Base-by-base conservation (phyloP, 768 basidiomycete species). In the Pseudohyphozyma bogoriensis region DNA sequence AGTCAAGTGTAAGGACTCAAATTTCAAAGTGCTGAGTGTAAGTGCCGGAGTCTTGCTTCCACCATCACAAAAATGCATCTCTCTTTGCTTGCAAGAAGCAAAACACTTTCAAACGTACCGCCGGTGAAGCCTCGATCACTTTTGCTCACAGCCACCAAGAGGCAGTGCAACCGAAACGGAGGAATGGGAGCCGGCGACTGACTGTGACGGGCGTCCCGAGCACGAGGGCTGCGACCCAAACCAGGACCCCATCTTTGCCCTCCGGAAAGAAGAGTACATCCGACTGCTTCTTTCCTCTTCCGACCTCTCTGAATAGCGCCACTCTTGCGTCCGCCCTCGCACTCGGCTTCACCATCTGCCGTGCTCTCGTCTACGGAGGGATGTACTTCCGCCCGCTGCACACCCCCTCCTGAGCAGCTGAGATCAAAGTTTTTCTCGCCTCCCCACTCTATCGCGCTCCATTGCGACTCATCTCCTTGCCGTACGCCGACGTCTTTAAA, bases 191-290 rank as follows among this genome's bases (percentile, higher is more conserved):
- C 85, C 20, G 1, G 92, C 93, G 44, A 78, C 96, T n/a, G 77
- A 77, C 87, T 93, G 93, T 95, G 81, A 84, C 18, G 91, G 69
- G 79, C 80, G 32, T 56, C 69, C 15, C 45, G 7, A 12, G 29
- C 4, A 2, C 18, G 11, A 15, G 32, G 47, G 31, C 37, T 29
- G 60, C 2, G 54, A 62, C 35, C 28, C 46, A 77, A 49, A 74
- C 78, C 8, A 83, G 85, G 35, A 81, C 0, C 80, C 97, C 15
- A 88, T 90, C 67, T 99, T 93, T 72, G 77, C 85, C 70, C 80
- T 97, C 31, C 89, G 96, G 68, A 86, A 89, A 29, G 90, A 89
- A 13, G 85, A 90, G 72, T 96, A 88, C 72, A 80, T 95, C 56
- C 83, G 83, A 5, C 77, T 93, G 13, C 79, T 92, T n/a, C 77